Evolutionary conservation across 495 filamentous ascomycete genomes (phyloP), one percentile per base, ranked within the genome.

Genomic region (Tetracladium setigerum): DNA sequence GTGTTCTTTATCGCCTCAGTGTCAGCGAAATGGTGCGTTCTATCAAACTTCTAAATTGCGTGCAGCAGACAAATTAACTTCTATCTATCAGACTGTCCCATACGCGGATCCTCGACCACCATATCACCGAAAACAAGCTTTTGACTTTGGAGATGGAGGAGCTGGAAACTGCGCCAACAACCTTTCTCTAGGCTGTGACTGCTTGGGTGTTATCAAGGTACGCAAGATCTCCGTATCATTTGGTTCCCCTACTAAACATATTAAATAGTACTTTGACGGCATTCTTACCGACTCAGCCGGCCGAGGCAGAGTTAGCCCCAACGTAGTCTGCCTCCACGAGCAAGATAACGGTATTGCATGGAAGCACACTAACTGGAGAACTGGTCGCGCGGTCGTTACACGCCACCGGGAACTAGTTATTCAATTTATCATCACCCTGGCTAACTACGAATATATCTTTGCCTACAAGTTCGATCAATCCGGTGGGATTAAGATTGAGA

Each of bases 381-480:
- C 76, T 1, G 69, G 70, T 18, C 61, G 73, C 17, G 79, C 78
- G 10, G 78, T 77, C 4, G 70, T 83, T 30, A 72, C 73, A 33
- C 74, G 79, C 22, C 73, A 70, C 45, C 69, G 79, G 12, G 76
- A 80, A 50, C 65, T 83, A n/a, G 73, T 82, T 12, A 57, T 83
- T 10, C 86, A 90, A 47, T 83, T 82, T 56, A 86, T 88, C 55
- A 79, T 85, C 50, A 89, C 86, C 0, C 74, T 89, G 14, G 81
- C 80, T 24, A 90, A 90, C 61, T 90, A 89, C 62, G 86, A 89
- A 55, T 89, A 90, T 50, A 82, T 95, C 39, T 74, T 95, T 46
- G 78, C 83, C 10, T 95, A 84, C 62, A 79, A 86, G 38, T 85
- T 95, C 64, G 84, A 88, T 61, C 87, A 88, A 47, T 85, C 87